Evolutionary conservation across 225 moss, liverwort and hornwort genomes (phyloP), one percentile per base, ranked within the genome.

Genomic region (Polytrichum commune): DNA sequence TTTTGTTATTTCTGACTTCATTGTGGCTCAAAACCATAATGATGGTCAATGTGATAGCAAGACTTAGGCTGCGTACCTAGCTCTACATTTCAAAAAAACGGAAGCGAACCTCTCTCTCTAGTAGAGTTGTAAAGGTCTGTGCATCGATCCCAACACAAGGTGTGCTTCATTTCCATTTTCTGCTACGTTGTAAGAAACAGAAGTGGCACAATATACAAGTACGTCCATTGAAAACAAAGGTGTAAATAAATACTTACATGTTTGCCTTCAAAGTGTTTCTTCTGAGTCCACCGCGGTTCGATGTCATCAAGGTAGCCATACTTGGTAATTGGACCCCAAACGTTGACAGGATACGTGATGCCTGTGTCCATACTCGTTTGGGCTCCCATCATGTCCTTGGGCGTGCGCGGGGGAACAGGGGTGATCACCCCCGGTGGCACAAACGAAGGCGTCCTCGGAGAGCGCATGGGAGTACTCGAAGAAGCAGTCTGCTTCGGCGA

Each of bases 241-340:
- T 16, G 3, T 4, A 16, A 5, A 24, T 4, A 16, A 5, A 24
- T 18, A 57, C 75, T 74, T 26, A 87, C 87, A 63, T 77, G 84
- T 53, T 81, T 79, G 69, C 84, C 84, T 56, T 54, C 63, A 35
- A 81, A 84, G 68, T 87, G 81, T 26, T 65, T 61, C 29, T 65
- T 75, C 35, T 87, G 81, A 9, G 5, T 75, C 84, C 81, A 82
- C 0, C 71, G 63, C 1, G 81, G 69, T 0, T 64, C n/a, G 5
- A 84, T 65, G 28, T 87, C 58, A 55, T 79, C 73, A 46, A 84
- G 67, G 79, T 79, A 77, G 32, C 87, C 84, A 23, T 62, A 87
- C 67, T 77, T 87, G 4, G 84, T 79, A 64, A 84, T n/a, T 0
- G 84, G 81, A 0, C 84, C 84, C 84, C 87, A 87, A 6, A 57